Conservation (phyloP, 352 stramenopile genomes). For the Phytophthora tentaculata region DNA sequence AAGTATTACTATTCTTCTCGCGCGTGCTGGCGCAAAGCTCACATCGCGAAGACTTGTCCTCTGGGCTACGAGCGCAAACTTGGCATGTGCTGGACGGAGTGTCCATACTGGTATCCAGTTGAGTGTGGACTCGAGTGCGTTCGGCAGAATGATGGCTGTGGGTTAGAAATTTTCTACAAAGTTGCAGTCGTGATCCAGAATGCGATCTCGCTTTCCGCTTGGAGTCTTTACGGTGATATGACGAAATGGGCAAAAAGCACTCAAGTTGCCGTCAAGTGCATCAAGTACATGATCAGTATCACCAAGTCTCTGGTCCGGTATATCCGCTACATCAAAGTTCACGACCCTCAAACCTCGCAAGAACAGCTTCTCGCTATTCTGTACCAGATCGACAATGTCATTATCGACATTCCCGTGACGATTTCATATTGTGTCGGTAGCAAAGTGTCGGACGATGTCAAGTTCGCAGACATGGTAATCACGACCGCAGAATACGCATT, state of each 20-base stretch:
- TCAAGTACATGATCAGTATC: conserved; percentile 45
- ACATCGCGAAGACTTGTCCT: conserved; percentile 45
- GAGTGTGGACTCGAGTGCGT: conserved; percentile 53
- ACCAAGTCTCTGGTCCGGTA: conserved; percentile 43
- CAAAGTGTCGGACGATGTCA: conserved; percentile 35
- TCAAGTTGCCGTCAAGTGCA: conserved; percentile 44
- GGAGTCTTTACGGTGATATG: conserved; percentile 40
- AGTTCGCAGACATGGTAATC: conserved; percentile 40
- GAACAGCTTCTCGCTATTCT: conserved; percentile 48
- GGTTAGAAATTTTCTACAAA: conserved; percentile 38
- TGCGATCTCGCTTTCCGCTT: conserved; percentile 24
- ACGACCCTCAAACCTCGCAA: conserved; percentile 33
- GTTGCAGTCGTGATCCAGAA: conserved; percentile 37
- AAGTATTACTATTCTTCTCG: conserved; percentile 15
- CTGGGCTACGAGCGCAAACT: conserved; percentile 33
- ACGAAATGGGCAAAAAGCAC: conserved; percentile 25
- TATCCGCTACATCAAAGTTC: conserved; percentile 39
- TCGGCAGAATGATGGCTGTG: conserved; percentile 47
- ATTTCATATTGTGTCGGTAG: conserved; percentile 50
- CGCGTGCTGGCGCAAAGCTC: conserved; percentile 46
- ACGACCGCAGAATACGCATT: conserved; percentile 41
- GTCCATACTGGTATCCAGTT: conserved; percentile 51
- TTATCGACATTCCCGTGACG: conserved; percentile 52
- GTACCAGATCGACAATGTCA: conserved; percentile 50
- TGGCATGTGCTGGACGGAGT: conserved; percentile 47